These are phyloP conservation scores for Malus orientalis DNA, from an alignment of 306 rosid genomes.

Conservation along the genomic window DNA sequence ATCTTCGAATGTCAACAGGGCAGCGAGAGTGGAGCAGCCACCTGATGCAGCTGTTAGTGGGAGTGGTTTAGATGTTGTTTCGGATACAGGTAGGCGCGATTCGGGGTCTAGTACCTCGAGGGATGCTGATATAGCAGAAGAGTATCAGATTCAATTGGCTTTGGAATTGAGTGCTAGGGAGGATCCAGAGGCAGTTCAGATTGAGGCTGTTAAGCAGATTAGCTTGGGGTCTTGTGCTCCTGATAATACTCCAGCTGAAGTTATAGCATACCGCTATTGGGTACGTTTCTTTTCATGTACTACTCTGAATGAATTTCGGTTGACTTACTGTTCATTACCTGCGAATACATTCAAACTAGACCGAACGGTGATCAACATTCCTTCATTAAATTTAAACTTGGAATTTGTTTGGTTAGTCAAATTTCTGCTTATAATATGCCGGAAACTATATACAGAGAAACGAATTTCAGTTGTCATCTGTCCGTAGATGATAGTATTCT, in stretches of 20 bases:
- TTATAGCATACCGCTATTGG: slow-evolving; percentile 89
- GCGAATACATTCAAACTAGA: not conserved
- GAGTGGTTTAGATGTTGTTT: slow-evolving; percentile 48
- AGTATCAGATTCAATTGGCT: slow-evolving; percentile 84
- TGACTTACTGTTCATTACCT: not conserved
- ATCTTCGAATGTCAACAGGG: slow-evolving; percentile 37
- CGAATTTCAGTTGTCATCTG: slow-evolving; percentile 9
- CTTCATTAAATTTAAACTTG: slow-evolving; percentile 10
- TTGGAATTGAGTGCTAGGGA: slow-evolving; percentile 92
- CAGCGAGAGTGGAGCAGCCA: slow-evolving; percentile 48
- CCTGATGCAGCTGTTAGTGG: slow-evolving; percentile 40
- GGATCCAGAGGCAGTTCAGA: slow-evolving; percentile 98
- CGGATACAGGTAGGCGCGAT: slow-evolving; percentile 51
- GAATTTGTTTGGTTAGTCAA: slow-evolving; percentile 12
- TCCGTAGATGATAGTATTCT: not conserved
- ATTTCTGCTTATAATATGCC: slow-evolving; percentile 10
- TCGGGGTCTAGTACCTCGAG: slow-evolving; percentile 58
- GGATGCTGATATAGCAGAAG: slow-evolving; percentile 90
- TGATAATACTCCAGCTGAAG: slow-evolving; percentile 82
- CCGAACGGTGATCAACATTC: not conserved
- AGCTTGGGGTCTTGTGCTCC: slow-evolving; percentile 87
- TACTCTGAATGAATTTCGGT: not conserved
- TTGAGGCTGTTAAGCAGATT: slow-evolving; percentile 96
- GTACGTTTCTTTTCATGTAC: slow-evolving; percentile 46
- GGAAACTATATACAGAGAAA: slow-evolving; percentile 7